Evolutionary conservation across 1,139 yeast species (phyloP), one percentile per base, ranked within the genome.

Genomic region (Zygotorulaspora mrakii): DNA sequence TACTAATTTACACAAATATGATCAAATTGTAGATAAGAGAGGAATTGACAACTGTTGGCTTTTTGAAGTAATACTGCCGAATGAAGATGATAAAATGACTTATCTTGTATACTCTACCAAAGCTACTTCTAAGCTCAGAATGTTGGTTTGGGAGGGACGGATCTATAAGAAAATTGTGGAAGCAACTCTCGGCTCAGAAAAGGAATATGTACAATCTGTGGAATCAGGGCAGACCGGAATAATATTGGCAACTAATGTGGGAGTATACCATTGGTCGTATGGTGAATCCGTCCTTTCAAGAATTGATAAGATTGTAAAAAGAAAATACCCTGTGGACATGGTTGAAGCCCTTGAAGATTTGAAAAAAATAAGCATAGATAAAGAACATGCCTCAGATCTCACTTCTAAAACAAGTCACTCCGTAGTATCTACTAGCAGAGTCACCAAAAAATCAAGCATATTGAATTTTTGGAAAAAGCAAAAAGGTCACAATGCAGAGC

Each of bases 1-100:
- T 35, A 46, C 57, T 2, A 60, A 59, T 35, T 41, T 61, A 37
- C 56, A 54, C 17, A 48, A 52, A 16, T 61, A 55, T 45, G 65
- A 61, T 37, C 47, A 52, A 37, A 51, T 61, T 10, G 47, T 53
- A 5, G 65, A 61, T 38, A 55, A 52, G 25, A 47, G 63, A 29
- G 62, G 63, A 3, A 54, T 58, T 7, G 42, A 44, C 1, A 33
- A 47, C 24, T 49, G 53, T 13, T 59, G 64, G 64, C 22, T 57
- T 9, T 37, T 47, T 20, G 53, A 48, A 29, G 20, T 42, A 13
- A 16, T 29, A 2, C 20, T 33, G 7, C 32, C 33, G 17, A 31
- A 41, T 9, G 42, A 35, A 6, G 47, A 40, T 3, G 37, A 35
- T 9, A 42, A 35, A 18, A 42, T 27, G 7, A 55, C 60, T 2